These are phyloP conservation scores for Metschnikowia colocasiae DNA, from an alignment of 805 yeast species.

Conservation along the genomic window DNA sequence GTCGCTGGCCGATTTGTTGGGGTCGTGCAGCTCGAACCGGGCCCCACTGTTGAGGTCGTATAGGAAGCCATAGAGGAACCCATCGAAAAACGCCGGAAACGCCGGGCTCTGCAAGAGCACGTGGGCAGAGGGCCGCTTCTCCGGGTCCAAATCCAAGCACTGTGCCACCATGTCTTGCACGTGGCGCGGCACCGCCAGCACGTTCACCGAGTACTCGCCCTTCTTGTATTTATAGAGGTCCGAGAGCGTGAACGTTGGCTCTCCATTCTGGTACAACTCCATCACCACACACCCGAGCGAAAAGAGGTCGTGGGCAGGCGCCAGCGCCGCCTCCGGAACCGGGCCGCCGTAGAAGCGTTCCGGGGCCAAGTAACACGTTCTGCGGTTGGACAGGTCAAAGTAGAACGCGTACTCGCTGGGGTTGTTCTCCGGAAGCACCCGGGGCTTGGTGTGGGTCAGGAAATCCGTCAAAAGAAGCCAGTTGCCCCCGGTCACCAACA, in stretches of 20 bases:
- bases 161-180: constrained; percentile 54
- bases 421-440: constrained; percentile 82
- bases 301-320: constrained; percentile 75
- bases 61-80: constrained; percentile 67
- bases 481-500: constrained; percentile 82
- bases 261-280: constrained; percentile 82
- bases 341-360: constrained; percentile 63
- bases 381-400: constrained; percentile 84
- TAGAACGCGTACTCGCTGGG: constrained; percentile 90
- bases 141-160: constrained; percentile 66
- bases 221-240: constrained; percentile 80
- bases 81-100: constrained; percentile 69
- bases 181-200: constrained; percentile 51
- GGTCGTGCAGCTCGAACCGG: constrained; percentile 13
- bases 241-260: constrained; percentile 80
- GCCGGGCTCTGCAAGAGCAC: constrained; percentile 49
- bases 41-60: constrained; percentile 26
- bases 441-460: constrained; percentile 74
- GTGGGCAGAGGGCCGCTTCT: constrained; percentile 51
- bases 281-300: constrained; percentile 86
- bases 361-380: constrained; percentile 91
- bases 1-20: constrained; percentile 32
- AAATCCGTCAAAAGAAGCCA: constrained; percentile 84
- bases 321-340: constrained; percentile 24
- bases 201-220: constrained; percentile 62